A percentile compares a stretch with the other conserved stretches of the same genome.
These are phyloP conservation scores for Globisporangium spiculum DNA, from an alignment of 352 stramenopile species.

Conservation along the genomic window DNA sequence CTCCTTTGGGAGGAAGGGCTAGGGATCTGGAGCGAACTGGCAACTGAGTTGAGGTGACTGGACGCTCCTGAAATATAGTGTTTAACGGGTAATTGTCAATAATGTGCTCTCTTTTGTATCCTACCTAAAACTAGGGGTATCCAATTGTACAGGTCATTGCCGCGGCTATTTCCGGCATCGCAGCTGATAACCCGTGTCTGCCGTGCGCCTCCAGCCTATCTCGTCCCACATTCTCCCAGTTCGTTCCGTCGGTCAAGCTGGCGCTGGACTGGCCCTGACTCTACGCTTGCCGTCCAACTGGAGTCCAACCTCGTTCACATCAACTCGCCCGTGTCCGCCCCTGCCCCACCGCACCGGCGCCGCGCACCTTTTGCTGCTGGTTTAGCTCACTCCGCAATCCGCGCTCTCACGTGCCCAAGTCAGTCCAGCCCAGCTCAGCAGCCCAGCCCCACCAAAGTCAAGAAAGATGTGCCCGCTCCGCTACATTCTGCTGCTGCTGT, in stretches of 20 bases:
- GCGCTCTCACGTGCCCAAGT: neutral
- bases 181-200: conserved; percentile 5
- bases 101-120: neutral
- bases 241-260: conserved; percentile 14
- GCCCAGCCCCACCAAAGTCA: neutral
- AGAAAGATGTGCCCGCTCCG: conserved; percentile 75
- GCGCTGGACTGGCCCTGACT: neutral
- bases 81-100: neutral
- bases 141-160: neutral
- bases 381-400: conserved; percentile 12
- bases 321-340: neutral
- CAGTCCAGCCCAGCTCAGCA: neutral
- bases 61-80: neutral
- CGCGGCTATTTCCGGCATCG: conserved; percentile 10
- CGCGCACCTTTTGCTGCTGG: neutral
- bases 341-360: neutral
- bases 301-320: neutral
- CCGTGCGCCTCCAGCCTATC: conserved; percentile 7
- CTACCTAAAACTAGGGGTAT: neutral
- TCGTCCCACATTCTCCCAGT: conserved; percentile 6
- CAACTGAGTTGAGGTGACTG: neutral
- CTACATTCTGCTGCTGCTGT: conserved; percentile 84
- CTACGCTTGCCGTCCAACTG: conserved; percentile 3
- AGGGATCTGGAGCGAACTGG: neutral
- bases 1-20: neutral